Conservation (phyloP, 2,329 filamentous ascomycete genomes). For the Ophiosphaerella herpotricha region DNA sequence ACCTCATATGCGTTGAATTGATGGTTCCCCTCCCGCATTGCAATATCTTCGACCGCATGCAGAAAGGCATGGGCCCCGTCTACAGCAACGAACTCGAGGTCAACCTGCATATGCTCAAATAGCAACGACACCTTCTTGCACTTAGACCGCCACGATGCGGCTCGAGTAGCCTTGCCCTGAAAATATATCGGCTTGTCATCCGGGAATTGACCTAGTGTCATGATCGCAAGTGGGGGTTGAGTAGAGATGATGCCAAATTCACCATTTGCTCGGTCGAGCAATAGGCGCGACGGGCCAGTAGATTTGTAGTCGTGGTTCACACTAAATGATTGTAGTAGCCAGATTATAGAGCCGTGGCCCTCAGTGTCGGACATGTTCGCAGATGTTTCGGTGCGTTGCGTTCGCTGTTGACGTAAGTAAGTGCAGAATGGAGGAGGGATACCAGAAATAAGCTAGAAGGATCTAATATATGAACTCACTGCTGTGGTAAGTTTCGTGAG, state of each 20-base stretch:
- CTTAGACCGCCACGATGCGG: constrained; percentile 12
- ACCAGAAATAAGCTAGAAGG: no score
- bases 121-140: constrained; percentile 23
- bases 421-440: no score
- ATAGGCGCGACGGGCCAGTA: not conserved
- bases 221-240: not conserved
- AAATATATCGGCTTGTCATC: constrained; percentile 23
- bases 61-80: constrained; percentile 14
- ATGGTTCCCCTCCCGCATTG: constrained; percentile 11
- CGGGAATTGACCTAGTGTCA: constrained; percentile 4
- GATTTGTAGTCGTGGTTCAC: constrained; percentile 13
- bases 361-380: not conserved
- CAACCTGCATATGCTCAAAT: constrained; percentile 16
- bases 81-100: constrained; percentile 15
- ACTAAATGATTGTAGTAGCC: constrained; percentile 13
- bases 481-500: no score
- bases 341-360: constrained; percentile 4
- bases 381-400: not conserved
- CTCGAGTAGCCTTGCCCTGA: constrained; percentile 8
- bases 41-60: constrained; percentile 7
- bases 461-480: no score
- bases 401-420: not conserved
- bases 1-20: constrained; percentile 17
- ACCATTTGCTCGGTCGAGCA: constrained; percentile 18
- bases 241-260: constrained; percentile 22